Evolutionary conservation across 306 rosid genomes (phyloP).

Genomic region (Malus orientalis): DNA sequence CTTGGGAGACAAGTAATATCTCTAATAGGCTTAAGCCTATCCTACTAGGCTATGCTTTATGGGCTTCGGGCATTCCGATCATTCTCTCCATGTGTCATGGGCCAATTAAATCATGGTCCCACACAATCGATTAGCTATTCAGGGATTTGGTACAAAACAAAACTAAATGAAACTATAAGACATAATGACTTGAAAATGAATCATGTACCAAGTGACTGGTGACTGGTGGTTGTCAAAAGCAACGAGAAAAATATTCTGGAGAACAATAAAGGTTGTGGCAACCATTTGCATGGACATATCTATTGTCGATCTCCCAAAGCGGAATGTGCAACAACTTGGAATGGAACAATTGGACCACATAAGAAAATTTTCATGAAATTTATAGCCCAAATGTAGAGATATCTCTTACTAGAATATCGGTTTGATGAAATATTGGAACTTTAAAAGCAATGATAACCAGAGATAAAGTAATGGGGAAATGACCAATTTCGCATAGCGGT

Average conservation of each 20-base stretch:
- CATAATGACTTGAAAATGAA: conserved; percentile 8
- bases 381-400: background rate
- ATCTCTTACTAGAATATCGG: background rate
- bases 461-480: conserved; percentile 14
- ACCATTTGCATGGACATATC: conserved; percentile 21
- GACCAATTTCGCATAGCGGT: conserved; percentile 87
- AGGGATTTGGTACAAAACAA: background rate
- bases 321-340: background rate
- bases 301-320: background rate
- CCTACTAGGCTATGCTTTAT: too few relatives aligned
- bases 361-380: background rate
- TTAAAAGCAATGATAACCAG: background rate
- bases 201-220: conserved; percentile 85
- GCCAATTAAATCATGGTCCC: too few relatives aligned
- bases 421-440: background rate
- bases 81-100: too few relatives aligned
- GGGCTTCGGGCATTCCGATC: too few relatives aligned
- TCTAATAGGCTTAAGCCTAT: too few relatives aligned
- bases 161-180: background rate
- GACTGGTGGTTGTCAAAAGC: conserved; percentile 73
- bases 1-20: too few relatives aligned
- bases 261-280: conserved; percentile 93
- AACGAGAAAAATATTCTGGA: conserved; percentile 78
- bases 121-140: background rate
- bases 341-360: background rate